Percentiles rank a stretch among this genome's conserved stretches.
phyloP scores from a whole-genome alignment of 305 asterid species.

The Fraxinus xanthoxyloides region DNA sequence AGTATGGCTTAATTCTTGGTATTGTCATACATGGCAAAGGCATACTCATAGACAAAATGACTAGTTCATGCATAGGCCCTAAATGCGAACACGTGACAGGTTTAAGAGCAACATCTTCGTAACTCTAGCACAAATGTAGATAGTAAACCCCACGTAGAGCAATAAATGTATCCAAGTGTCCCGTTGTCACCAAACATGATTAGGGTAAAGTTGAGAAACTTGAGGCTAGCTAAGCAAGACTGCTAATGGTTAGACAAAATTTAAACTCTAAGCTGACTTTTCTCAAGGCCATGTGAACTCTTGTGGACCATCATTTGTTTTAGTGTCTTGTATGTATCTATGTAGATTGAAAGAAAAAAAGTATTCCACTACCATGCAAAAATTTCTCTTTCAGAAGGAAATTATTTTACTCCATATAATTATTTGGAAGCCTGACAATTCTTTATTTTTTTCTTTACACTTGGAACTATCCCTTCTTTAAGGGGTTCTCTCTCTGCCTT shows the following conservation, averaged over 20 bases:
- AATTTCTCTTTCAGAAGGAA: background rate
- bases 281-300: background rate
- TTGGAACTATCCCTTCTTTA: constrained; percentile 55
- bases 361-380: background rate
- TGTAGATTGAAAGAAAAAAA: background rate
- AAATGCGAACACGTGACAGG: background rate
- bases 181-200: background rate
- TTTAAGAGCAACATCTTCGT: background rate
- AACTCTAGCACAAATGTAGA: background rate
- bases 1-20: too few species aligned
- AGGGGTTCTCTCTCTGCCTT: constrained; percentile 37
- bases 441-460: background rate
- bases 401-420: background rate
- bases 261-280: background rate
- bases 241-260: background rate
- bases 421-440: background rate
- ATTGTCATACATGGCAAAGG: background rate
- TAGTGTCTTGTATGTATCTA: background rate
- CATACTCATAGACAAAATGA: background rate
- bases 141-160: background rate
- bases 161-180: background rate
- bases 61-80: background rate
- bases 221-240: background rate
- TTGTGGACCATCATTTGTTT: background rate
- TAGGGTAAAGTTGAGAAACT: background rate